A percentile compares a stretch with the other conserved stretches of the same genome.
phyloP scores from a whole-genome alignment of 2,329 filamentous ascomycete genomes.

The Aureobasidium sp. region DNA sequence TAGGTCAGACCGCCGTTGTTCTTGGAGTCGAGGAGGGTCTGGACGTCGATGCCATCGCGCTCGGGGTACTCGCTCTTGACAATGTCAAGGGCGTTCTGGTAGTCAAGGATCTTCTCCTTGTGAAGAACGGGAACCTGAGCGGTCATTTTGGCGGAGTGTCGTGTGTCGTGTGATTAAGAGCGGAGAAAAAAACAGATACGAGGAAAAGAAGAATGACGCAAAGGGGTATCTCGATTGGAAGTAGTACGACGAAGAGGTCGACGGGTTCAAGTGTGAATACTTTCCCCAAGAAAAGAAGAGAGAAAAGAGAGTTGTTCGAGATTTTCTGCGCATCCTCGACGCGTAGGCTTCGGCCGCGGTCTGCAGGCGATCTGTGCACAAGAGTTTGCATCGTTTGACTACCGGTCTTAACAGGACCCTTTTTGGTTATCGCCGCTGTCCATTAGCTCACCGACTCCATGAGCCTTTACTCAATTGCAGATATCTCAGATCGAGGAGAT shows the following conservation, averaged over 20 bases:
- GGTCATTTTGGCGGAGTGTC: slow-evolving; percentile 53
- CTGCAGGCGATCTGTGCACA: not conserved
- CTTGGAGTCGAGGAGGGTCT: slow-evolving; percentile 82
- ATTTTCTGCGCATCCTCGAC: slow-evolving; percentile 10
- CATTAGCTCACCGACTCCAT: not conserved
- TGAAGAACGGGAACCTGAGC: slow-evolving; percentile 37
- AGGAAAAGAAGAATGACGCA: slow-evolving; percentile 7
- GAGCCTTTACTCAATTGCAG: not conserved
- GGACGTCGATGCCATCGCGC: slow-evolving; percentile 77
- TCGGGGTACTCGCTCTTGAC: slow-evolving; percentile 67
- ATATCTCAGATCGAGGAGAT: not conserved
- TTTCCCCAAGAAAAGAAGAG: slow-evolving; percentile 42
- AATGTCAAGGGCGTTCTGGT: slow-evolving; percentile 65
- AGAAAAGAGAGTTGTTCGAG: slow-evolving; percentile 18
- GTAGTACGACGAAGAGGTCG: slow-evolving; percentile 9
- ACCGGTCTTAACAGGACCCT: slow-evolving; percentile 4
- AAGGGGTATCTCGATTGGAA: slow-evolving; percentile 12
- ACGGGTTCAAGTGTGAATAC: slow-evolving; percentile 21
- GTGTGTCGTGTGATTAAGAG: slow-evolving; percentile 44
- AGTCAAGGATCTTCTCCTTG: slow-evolving; percentile 57
- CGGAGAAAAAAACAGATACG: slow-evolving; percentile 11
- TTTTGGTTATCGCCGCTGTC: not conserved
- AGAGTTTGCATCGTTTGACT: not conserved
- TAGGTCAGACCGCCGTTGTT: slow-evolving; percentile 91
- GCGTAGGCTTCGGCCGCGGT: not conserved